Conservation (phyloP, 2,329 filamentous ascomycete species). For the Nannizzia gypsea region DNA sequence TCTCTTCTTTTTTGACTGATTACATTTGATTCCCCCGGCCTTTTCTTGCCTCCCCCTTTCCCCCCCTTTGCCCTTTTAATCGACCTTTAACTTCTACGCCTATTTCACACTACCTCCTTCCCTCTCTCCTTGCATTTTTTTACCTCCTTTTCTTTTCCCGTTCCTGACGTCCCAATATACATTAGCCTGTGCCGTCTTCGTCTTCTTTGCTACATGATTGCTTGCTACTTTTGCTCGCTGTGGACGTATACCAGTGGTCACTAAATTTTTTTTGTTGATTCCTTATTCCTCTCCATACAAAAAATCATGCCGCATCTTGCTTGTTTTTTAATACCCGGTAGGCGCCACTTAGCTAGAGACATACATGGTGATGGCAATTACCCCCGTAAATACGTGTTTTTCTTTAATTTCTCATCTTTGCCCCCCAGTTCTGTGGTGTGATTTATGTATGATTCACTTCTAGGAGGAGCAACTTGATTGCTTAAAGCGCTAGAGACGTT, state of each 20-base stretch:
- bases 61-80: conserved; percentile 6
- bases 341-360: conserved; percentile 2
- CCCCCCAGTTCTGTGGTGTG: neutral
- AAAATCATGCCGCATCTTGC: neutral
- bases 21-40: conserved; percentile 9
- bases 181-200: neutral
- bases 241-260: conserved; percentile 4
- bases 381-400: neutral
- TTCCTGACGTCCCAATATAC: neutral
- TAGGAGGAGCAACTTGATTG: neutral
- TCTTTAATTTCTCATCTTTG: neutral
- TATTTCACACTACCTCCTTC: neutral
- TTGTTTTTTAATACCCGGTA: neutral
- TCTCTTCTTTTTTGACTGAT: conserved; percentile 8
- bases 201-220: conserved; percentile 1
- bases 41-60: conserved; percentile 10
- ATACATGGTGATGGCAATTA: neutral
- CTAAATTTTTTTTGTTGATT: neutral
- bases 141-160: neutral
- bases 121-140: neutral
- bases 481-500: neutral
- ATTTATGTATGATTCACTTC: neutral
- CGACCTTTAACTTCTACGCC: conserved; percentile 7
- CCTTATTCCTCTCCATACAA: neutral
- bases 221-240: neutral